A percentile compares a stretch with the other conserved stretches of the same genome.
phyloP scores from a whole-genome alignment of 192 early-diverging fungal genomes.

The Dissophora globulifera region DNA sequence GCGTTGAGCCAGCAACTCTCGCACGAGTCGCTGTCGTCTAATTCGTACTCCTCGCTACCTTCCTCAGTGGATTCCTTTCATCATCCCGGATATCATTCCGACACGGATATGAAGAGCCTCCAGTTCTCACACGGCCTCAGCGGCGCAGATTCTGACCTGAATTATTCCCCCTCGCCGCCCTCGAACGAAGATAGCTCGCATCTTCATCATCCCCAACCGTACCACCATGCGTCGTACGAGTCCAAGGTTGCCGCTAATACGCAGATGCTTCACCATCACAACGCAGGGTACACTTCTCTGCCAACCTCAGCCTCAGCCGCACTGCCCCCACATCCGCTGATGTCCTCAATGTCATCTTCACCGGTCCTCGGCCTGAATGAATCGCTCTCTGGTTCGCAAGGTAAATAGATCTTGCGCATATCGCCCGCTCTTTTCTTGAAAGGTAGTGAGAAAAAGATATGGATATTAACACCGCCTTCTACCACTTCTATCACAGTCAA shows the following conservation, averaged over 20 bases:
- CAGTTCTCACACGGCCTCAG: slow-evolving; percentile 29
- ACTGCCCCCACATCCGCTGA: slow-evolving; percentile 42
- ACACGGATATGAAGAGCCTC: slow-evolving; percentile 27
- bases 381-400: slow-evolving; percentile 11
- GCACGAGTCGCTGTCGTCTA: slow-evolving; percentile 11
- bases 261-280: slow-evolving; percentile 20
- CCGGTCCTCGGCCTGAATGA: slow-evolving; percentile 20
- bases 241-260: slow-evolving; percentile 17
- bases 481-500: slow-evolving; percentile 8
- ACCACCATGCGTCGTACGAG: slow-evolving; percentile 26
- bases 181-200: slow-evolving; percentile 31
- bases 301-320: slow-evolving; percentile 18
- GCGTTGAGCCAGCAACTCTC: slow-evolving; percentile 1
- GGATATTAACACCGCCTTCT: too few relatives aligned
- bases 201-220: slow-evolving; percentile 26
- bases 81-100: slow-evolving; percentile 20
- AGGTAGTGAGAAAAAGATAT: too few relatives aligned
- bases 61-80: slow-evolving; percentile 24
- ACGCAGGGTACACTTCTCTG: neutral
- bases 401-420: slow-evolving; percentile 19
- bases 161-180: slow-evolving; percentile 31
- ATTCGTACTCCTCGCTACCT: slow-evolving; percentile 4
- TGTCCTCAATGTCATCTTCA: slow-evolving; percentile 40
- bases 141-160: slow-evolving; percentile 4
- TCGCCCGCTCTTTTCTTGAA: neutral